Percentiles rank a stretch among this genome's conserved stretches.
These are phyloP conservation scores for Fonsecaea monophora DNA, from an alignment of 2,329 filamentous ascomycete species.

Conservation along the genomic window DNA sequence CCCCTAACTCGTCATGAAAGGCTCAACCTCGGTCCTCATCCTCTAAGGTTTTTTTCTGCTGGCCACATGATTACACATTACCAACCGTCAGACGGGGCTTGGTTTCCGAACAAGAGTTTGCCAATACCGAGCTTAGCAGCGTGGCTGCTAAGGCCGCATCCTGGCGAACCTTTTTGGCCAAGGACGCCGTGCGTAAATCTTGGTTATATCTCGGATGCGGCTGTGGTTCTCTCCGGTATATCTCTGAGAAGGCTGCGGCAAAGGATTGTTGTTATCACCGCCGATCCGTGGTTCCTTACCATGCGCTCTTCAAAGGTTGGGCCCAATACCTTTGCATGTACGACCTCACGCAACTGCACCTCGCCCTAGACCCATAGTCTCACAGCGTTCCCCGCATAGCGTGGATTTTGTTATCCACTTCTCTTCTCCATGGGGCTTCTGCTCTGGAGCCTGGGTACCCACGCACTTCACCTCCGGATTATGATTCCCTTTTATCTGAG, in stretches of 20 bases:
- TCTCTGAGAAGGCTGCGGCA: background rate
- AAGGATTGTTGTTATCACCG: background rate
- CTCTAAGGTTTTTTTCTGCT: background rate
- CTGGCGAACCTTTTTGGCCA: background rate
- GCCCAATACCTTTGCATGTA: background rate
- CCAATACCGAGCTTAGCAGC: background rate
- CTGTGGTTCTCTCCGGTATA: background rate
- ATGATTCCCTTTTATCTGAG: constrained; percentile 13
- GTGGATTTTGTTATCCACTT: constrained; percentile 3
- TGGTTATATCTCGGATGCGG: background rate
- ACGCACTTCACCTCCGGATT: constrained; percentile 1
- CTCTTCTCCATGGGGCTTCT: background rate
- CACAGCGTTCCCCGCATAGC: constrained; percentile 19
- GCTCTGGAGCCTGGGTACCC: background rate
- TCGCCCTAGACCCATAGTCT: constrained; percentile 11
- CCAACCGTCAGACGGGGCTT: background rate
- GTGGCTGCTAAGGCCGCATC: background rate
- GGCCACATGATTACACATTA: background rate
- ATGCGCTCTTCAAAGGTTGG: background rate
- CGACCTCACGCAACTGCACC: background rate
- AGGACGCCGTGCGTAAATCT: background rate
- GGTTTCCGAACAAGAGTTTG: background rate
- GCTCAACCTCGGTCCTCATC: background rate
- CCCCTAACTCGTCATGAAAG: background rate
- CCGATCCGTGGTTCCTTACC: too few relatives aligned